A percentile compares a stretch with the other conserved stretches of the same genome.
These are phyloP conservation scores for Botrytis cinerea DNA, from an alignment of 2,329 filamentous ascomycete species.

Conservation along the genomic window DNA sequence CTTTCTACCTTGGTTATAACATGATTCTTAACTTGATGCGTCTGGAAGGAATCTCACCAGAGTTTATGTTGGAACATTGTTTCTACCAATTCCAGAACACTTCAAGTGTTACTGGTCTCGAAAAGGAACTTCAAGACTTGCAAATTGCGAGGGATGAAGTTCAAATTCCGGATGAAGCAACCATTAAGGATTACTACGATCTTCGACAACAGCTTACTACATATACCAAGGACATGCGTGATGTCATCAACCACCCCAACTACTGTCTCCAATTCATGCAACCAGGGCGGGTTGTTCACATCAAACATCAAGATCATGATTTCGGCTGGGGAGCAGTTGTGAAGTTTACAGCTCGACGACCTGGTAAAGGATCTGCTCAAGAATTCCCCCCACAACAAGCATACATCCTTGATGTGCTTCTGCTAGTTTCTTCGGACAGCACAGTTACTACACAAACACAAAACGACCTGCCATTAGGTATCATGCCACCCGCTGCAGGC, in stretches of 20 bases:
- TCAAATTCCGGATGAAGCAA: conserved; percentile 80
- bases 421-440: conserved; percentile 60
- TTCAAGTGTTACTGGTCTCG: conserved; percentile 78
- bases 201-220: conserved; percentile 79
- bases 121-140: conserved; percentile 78
- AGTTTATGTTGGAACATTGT: conserved; percentile 97
- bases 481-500: conserved; percentile 60
- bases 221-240: conserved; percentile 85
- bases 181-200: conserved; percentile 92
- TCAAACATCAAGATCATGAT: conserved; percentile 77
- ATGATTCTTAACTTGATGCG: conserved; percentile 97
- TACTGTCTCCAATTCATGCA: conserved; percentile 85
- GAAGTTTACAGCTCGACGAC: conserved; percentile 66
- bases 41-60: conserved; percentile 98
- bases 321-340: conserved; percentile 95
- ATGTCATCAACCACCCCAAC: conserved; percentile 88
- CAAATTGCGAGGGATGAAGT: conserved; percentile 74
- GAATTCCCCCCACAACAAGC: conserved; percentile 74
- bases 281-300: conserved; percentile 80
- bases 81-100: conserved; percentile 99
- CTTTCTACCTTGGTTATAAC: conserved; percentile 97
- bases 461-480: conserved; percentile 64
- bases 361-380: conserved; percentile 65
- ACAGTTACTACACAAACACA: conserved; percentile 57
- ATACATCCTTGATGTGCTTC: conserved; percentile 79